These are phyloP conservation scores for Tuber calosporum DNA, from an alignment of 495 filamentous ascomycete genomes.

Conservation along the genomic window DNA sequence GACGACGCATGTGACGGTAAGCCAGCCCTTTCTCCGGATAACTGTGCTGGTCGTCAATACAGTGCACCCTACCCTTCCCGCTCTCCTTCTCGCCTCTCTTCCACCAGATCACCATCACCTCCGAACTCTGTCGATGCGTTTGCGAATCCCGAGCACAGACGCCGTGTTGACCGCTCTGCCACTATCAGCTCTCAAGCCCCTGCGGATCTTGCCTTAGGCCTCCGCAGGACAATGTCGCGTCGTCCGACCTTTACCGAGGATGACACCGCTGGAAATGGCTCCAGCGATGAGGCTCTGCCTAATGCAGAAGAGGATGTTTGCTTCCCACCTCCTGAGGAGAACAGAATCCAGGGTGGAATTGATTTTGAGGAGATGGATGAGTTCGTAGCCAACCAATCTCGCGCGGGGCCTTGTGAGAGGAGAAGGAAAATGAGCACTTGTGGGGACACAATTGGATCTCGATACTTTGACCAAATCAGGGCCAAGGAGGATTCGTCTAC, in stretches of 20 bases:
- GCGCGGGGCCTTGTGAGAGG: slow-evolving; percentile 53
- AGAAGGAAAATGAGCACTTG: slow-evolving; percentile 65
- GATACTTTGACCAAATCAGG: slow-evolving; percentile 26
- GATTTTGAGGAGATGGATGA: slow-evolving; percentile 43
- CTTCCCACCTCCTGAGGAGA: slow-evolving; percentile 55
- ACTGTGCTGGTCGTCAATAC: slow-evolving; percentile 38
- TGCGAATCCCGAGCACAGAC: slow-evolving; percentile 60
- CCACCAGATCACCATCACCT: slow-evolving; percentile 62
- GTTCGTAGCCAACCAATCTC: slow-evolving; percentile 50
- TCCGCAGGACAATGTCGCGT: slow-evolving; percentile 44
- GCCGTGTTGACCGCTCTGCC: slow-evolving; percentile 51
- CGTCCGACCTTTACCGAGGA: slow-evolving; percentile 47
- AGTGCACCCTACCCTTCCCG: slow-evolving; percentile 48
- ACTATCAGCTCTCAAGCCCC: slow-evolving; percentile 37
- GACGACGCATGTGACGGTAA: slow-evolving; percentile 57
- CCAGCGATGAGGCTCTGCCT: slow-evolving; percentile 23
- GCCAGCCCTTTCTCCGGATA: slow-evolving; percentile 46
- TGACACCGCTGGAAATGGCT: slow-evolving; percentile 26
- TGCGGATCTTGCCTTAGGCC: slow-evolving; percentile 49
- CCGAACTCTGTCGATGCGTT: slow-evolving; percentile 98
- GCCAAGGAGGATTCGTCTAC: slow-evolving; percentile 10
- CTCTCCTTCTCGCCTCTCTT: slow-evolving; percentile 45
- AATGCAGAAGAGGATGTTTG: slow-evolving; percentile 82
- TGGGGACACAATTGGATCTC: slow-evolving; percentile 24
- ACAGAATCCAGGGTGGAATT: slow-evolving; percentile 33